Conservation (phyloP, 164 flowering plant species). For the Akebia trifoliata region DNA sequence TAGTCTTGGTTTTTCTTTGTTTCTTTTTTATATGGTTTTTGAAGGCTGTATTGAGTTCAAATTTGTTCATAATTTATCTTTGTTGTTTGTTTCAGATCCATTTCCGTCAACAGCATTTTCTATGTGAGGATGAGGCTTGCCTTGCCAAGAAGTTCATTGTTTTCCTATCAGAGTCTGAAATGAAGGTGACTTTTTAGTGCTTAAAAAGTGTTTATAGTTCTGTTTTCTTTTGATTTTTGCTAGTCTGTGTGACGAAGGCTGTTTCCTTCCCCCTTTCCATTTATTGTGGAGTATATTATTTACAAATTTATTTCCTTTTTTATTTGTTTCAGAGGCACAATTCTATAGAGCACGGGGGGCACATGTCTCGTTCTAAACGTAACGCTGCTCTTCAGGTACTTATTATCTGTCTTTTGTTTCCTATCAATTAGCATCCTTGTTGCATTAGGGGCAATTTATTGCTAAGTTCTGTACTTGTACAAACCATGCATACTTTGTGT, state of each 20-base stretch:
- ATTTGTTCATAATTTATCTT: not conserved
- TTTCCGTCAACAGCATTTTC: conserved; percentile 75
- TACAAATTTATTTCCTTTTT: not conserved
- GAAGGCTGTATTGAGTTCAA: not conserved
- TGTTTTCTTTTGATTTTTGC: not conserved
- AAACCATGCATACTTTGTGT: not conserved
- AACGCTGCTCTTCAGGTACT: conserved; percentile 86
- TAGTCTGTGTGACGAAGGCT: not conserved
- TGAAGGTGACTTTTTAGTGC: conserved; percentile 55
- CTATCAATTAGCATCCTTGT: too few species aligned
- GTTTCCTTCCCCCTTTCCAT: not conserved
- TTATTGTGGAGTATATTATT: not conserved
- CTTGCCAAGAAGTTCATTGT: conserved; percentile 85
- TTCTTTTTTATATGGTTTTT: not conserved
- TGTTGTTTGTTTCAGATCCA: conserved; percentile 49
- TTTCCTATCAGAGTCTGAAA: conserved; percentile 73
- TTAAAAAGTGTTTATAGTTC: not conserved
- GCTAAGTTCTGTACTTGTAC: not conserved
- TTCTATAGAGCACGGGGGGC: conserved; percentile 82
- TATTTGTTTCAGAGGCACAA: conserved; percentile 65
- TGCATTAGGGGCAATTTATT: not conserved
- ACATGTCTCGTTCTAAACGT: conserved; percentile 85
- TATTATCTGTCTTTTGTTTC: conserved; percentile 1
- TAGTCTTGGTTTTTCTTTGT: not conserved
- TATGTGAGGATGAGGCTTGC: conserved; percentile 90